Base-by-base conservation (phyloP, 1,284 basidiomycete species). In the Boletus sp. region DNA sequence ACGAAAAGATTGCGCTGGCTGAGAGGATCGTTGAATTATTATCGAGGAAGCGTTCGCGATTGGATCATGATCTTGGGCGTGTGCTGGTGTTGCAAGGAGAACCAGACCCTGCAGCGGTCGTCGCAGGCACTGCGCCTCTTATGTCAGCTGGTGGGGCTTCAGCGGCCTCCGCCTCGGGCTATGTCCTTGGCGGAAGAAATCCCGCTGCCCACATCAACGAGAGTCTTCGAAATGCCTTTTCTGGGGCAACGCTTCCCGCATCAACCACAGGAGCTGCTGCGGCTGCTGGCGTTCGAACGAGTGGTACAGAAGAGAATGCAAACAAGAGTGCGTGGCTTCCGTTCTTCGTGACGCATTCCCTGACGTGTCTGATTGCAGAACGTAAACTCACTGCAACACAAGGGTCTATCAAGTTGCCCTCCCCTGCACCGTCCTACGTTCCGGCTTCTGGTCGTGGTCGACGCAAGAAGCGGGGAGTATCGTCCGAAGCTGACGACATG, bases 31-130 rank as follows among this genome's bases (percentile, higher is more conserved):
- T 81, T 12, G 69, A 70, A 26, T 66, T 84, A 26, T 66, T 83
- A 22, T 69, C 68, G 37, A 69, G 78, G 39, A 78, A 80, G 16
- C 70, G 75, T 36, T 72, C 78, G 16, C 71, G 80, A 23, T 65
- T 84, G 25, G 79, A 82, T 41, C 64, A 75, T 40, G 82, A 85
- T 57, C 65, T 84, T 7, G 68, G 66, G 8, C 72, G 71, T 36
- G 77, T 84, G 9, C 69, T 79, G 17, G 64, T 73, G 13, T 61
- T 82, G 16, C 79, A 82, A 57, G 81, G 81, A 19, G 79, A 80
- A 49, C 55, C 66, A 1, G 68, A 72, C 36, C 66, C 69, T 13
- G 63, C 66, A n/a, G 62, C 58, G 5, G 54, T 60, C 22, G 62
- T 65, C 1, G 58, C 62, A 9, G 57, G 56, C 19, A 50, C 50